Percentiles rank a stretch among this genome's conserved stretches.
Conservation (phyloP, 352 stramenopile genomes). For the Phytophthora meadii region DNA sequence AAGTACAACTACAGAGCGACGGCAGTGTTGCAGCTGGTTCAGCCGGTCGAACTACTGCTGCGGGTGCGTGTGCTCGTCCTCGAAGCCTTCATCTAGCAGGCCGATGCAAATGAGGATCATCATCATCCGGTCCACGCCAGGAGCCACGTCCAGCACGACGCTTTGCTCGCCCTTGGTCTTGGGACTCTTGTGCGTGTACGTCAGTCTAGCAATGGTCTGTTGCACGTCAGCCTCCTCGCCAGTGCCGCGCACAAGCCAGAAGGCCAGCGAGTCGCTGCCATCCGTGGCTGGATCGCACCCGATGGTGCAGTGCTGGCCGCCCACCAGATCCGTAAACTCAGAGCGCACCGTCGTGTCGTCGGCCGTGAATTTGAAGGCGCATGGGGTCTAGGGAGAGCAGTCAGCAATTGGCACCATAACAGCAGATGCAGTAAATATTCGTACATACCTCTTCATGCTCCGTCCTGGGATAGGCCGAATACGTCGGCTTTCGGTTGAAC, state of each 20-base stretch:
- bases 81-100: conserved; percentile 40
- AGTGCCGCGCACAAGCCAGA: conserved; percentile 46
- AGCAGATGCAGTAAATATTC: neutral
- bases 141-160: conserved; percentile 40
- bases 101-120: conserved; percentile 53
- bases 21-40: neutral
- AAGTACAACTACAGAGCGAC: neutral
- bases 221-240: conserved; percentile 35
- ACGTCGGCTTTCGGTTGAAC: conserved; percentile 43
- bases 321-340: conserved; percentile 48
- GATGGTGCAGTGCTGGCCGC: conserved; percentile 37
- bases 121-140: conserved; percentile 49
- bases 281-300: conserved; percentile 33
- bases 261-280: conserved; percentile 30
- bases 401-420: neutral
- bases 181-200: conserved; percentile 34
- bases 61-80: conserved; percentile 35
- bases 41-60: conserved; percentile 15
- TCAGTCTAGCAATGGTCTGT: conserved; percentile 38
- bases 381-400: conserved; percentile 23
- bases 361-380: conserved; percentile 42
- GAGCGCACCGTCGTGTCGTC: conserved; percentile 36
- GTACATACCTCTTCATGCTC: conserved; percentile 40
- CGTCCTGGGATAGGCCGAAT: conserved; percentile 44
- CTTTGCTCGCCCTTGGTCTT: conserved; percentile 28